A percentile compares a stretch with the other conserved stretches of the same genome.
Evolutionary conservation across 23 red algal species (phyloP).

Genomic region (Pyropia yezoensis): DNA sequence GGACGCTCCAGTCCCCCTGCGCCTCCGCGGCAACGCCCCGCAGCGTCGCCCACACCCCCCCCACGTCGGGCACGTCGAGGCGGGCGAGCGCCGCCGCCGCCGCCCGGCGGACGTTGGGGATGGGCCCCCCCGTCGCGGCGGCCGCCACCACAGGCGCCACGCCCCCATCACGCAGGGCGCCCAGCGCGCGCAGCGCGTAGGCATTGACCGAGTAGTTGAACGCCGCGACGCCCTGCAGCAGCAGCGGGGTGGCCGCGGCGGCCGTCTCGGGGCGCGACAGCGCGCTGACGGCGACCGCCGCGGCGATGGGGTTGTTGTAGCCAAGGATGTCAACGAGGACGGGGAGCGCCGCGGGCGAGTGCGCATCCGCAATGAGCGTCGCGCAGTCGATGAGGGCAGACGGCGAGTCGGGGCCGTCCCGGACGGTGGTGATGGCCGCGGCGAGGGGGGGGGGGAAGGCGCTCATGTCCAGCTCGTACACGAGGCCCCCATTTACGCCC

Average conservation of each 20-base stretch:
- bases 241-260: slow-evolving; percentile 12
- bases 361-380: slow-evolving; percentile 26
- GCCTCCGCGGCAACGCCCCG: slow-evolving; percentile 14
- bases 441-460: slow-evolving; percentile 35
- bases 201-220: slow-evolving; percentile 96
- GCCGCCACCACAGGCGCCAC: slow-evolving; percentile 31
- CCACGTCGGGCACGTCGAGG: slow-evolving; percentile 14
- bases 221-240: slow-evolving; percentile 71
- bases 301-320: slow-evolving; percentile 87
- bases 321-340: slow-evolving; percentile 91
- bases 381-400: slow-evolving; percentile 56
- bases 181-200: slow-evolving; percentile 83
- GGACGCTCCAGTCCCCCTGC: slow-evolving; percentile 71
- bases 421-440: slow-evolving; percentile 27
- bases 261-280: slow-evolving; percentile 12
- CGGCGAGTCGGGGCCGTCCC: slow-evolving; percentile 70
- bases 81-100: slow-evolving; percentile 39
- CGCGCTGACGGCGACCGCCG: slow-evolving; percentile 47
- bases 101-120: slow-evolving; percentile 85
- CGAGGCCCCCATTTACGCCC: slow-evolving; percentile 93
- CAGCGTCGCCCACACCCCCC: slow-evolving; percentile 2
- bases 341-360: slow-evolving; percentile 35
- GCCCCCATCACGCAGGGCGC: slow-evolving; percentile 24
- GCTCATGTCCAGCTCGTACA: slow-evolving; percentile 66
- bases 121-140: slow-evolving; percentile 55